Evolutionary conservation across 257 asterid genomes (phyloP).

Genomic region (Penstemon eatonii): DNA sequence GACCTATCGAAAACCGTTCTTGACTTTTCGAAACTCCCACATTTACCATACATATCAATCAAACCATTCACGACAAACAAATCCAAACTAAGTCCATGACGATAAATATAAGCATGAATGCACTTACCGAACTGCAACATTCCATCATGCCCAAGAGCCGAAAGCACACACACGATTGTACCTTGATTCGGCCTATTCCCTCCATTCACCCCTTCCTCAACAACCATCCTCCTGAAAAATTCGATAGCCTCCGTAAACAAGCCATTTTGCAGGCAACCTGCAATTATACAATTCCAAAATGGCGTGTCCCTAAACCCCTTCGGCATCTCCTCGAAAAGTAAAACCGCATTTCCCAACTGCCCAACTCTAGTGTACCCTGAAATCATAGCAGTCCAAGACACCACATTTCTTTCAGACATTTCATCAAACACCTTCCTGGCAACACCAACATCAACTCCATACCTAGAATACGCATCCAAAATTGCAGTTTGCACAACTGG

Average conservation of each 20-base stretch:
- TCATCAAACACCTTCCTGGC: conserved; percentile 75
- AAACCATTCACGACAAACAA: conserved; percentile 51
- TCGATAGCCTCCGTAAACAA: conserved; percentile 64
- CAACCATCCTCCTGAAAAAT: conserved; percentile 63
- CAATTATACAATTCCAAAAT: conserved; percentile 72
- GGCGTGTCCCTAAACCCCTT: conserved; percentile 61
- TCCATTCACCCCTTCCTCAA: conserved; percentile 37
- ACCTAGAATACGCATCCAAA: conserved; percentile 59
- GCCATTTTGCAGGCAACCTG: conserved; percentile 80
- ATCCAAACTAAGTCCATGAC: conserved; percentile 42
- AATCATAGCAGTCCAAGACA: conserved; percentile 85
- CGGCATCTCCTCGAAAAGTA: conserved; percentile 61
- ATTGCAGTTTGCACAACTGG: conserved; percentile 68
- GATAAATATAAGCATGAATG: conserved; percentile 60
- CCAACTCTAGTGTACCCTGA: conserved; percentile 70
- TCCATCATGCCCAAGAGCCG: conserved; percentile 71
- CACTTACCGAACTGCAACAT: conserved; percentile 69
- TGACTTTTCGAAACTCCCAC: conserved; percentile 63
- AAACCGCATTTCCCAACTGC: conserved; percentile 55
- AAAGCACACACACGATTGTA: conserved; percentile 59
- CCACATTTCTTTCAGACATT: conserved; percentile 62
- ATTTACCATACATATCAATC: conserved; percentile 86
- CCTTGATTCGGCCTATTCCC: conserved; percentile 63
- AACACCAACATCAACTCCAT: conserved; percentile 36
- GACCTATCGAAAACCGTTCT: conserved; percentile 53